phyloP scores from a whole-genome alignment of 495 filamentous ascomycete genomes.

The Entonaema liquescens region DNA sequence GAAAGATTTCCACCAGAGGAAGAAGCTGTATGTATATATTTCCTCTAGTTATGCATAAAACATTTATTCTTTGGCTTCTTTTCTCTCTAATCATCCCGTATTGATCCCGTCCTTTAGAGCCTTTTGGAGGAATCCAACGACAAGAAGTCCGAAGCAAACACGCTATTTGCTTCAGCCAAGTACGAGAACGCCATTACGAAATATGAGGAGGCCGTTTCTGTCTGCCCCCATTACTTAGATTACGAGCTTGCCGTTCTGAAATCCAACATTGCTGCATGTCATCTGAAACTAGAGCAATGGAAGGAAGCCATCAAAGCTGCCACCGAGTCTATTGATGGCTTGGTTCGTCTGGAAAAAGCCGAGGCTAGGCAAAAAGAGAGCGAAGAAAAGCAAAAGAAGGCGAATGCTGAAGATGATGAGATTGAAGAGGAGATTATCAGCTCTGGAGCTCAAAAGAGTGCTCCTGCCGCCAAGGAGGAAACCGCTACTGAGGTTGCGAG shows the following conservation, averaged over 20 bases:
- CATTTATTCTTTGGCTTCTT: neutral
- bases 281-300: slow-evolving; percentile 87
- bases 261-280: slow-evolving; percentile 90
- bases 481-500: slow-evolving; percentile 42
- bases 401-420: slow-evolving; percentile 66
- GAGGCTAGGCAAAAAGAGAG: slow-evolving; percentile 29
- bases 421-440: slow-evolving; percentile 66
- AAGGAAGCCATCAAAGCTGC: slow-evolving; percentile 82
- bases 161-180: slow-evolving; percentile 72
- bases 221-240: slow-evolving; percentile 87
- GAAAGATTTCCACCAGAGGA: slow-evolving; percentile 70
- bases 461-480: slow-evolving; percentile 53
- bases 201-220: slow-evolving; percentile 84
- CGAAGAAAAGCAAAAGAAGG: slow-evolving; percentile 42
- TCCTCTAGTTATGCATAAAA: neutral
- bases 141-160: slow-evolving; percentile 81
- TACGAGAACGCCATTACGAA: slow-evolving; percentile 88
- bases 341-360: slow-evolving; percentile 65
- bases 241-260: slow-evolving; percentile 88
- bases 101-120: slow-evolving; percentile 52
- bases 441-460: slow-evolving; percentile 59
- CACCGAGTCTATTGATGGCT: slow-evolving; percentile 72
- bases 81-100: slow-evolving; percentile 15
- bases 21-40: slow-evolving; percentile 69
- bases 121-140: slow-evolving; percentile 76